These are phyloP conservation scores for Exophiala lecanii-corni DNA, from an alignment of 2,329 filamentous ascomycete genomes.

Conservation along the genomic window DNA sequence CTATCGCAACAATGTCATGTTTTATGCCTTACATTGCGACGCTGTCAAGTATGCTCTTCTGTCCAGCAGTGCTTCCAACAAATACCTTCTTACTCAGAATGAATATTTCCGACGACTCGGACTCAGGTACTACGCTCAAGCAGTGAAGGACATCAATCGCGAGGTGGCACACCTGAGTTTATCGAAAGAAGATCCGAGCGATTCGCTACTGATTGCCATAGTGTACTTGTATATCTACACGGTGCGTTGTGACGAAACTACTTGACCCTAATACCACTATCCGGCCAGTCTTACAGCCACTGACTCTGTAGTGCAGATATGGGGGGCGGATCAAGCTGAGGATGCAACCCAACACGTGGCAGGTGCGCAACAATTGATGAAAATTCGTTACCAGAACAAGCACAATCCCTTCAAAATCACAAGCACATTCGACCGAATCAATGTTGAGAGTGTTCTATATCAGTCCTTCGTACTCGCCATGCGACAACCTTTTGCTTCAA, in stretches of 20 bases:
- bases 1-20: background rate
- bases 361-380: constrained; percentile 2
- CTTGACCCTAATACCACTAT: no score
- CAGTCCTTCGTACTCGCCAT: constrained; percentile 5
- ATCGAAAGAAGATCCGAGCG: background rate
- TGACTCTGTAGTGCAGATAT: no score
- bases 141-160: constrained; percentile 1
- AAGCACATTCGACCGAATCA: constrained; percentile 3
- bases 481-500: background rate
- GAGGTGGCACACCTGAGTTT: background rate
- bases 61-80: constrained; percentile 2
- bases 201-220: background rate
- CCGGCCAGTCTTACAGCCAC: no score
- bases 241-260: constrained; percentile 6
- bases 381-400: constrained; percentile 1
- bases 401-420: background rate
- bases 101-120: background rate
- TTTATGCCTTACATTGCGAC: background rate
- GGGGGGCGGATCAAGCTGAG: constrained; percentile 1
- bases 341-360: constrained; percentile 6
- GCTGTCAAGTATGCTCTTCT: constrained; percentile 4
- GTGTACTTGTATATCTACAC: constrained; percentile 4
- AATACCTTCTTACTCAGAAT: constrained; percentile 2
- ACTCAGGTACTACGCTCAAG: constrained; percentile 3
- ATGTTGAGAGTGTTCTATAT: constrained; percentile 5